Conservation (phyloP, 2,329 filamentous ascomycete genomes). For the Didymella glomerata region DNA sequence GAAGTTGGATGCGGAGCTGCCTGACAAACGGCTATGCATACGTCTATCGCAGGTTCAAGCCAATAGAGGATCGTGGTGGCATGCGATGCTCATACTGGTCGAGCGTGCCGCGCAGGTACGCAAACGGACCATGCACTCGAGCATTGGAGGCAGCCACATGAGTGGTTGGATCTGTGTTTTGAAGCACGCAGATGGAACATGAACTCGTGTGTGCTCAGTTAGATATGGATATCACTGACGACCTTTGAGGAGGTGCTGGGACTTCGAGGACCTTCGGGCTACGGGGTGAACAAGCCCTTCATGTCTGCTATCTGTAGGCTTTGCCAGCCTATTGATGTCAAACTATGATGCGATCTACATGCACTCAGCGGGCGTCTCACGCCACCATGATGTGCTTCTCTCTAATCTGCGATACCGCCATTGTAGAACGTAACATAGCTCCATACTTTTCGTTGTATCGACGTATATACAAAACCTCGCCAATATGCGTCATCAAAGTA, state of each 20-base stretch:
- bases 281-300: no score
- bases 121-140: constrained; percentile 4
- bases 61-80: not conserved
- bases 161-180: not conserved
- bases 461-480: no score
- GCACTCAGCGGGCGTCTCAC: no score
- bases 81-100: not conserved
- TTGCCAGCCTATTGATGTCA: no score
- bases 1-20: not conserved
- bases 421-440: no score
- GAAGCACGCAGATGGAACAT: not conserved
- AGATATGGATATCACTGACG: not conserved
- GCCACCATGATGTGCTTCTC: no score
- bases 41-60: not conserved
- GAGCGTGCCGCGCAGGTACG: not conserved
- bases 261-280: no score
- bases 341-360: no score
- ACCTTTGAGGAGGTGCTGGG: no score
- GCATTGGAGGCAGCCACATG: not conserved
- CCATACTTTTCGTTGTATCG: no score
- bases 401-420: no score
- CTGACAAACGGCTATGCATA: constrained; percentile 4
- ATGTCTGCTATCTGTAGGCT: no score
- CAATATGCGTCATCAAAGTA: not conserved
- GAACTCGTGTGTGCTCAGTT: not conserved